These are phyloP conservation scores for Wallacemonas sp. DNA, from an alignment of 208 protist species.

Conservation along the genomic window DNA sequence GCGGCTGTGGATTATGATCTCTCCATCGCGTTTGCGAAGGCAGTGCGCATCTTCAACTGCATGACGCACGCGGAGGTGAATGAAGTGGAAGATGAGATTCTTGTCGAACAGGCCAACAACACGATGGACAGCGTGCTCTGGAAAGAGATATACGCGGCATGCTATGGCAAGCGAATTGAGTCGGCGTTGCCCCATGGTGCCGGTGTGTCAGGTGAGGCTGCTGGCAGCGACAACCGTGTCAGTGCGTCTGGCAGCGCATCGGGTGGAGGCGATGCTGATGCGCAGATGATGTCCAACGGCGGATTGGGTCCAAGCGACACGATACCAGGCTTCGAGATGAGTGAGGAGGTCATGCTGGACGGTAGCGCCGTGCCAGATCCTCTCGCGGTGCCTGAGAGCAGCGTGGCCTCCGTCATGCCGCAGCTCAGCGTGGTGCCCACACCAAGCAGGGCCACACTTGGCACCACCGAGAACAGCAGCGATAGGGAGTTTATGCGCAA, in stretches of 20 bases:
- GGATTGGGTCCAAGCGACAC: too few species aligned
- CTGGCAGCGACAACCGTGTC: too few species aligned
- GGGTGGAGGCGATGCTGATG: too few species aligned
- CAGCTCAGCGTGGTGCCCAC: background rate
- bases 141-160: constrained; percentile 64
- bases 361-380: constrained; percentile 2
- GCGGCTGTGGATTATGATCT: constrained; percentile 53
- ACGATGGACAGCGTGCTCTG: constrained; percentile 49
- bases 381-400: background rate
- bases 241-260: too few species aligned
- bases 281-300: too few species aligned
- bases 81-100: constrained; percentile 50
- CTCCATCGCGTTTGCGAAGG: constrained; percentile 59
- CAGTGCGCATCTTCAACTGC: constrained; percentile 70
- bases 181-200: background rate
- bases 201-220: too few species aligned
- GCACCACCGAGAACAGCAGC: background rate
- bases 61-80: constrained; percentile 56
- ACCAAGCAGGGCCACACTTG: background rate
- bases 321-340: background rate
- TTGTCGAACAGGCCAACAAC: constrained; percentile 45
- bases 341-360: background rate
- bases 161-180: constrained; percentile 41
- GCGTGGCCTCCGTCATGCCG: background rate
- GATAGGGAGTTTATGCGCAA: background rate